Percentiles rank a stretch among this genome's conserved stretches.
These are phyloP conservation scores for Zopfochytrium polystomum DNA, from an alignment of 371 early-diverging fungal species.

Conservation along the genomic window DNA sequence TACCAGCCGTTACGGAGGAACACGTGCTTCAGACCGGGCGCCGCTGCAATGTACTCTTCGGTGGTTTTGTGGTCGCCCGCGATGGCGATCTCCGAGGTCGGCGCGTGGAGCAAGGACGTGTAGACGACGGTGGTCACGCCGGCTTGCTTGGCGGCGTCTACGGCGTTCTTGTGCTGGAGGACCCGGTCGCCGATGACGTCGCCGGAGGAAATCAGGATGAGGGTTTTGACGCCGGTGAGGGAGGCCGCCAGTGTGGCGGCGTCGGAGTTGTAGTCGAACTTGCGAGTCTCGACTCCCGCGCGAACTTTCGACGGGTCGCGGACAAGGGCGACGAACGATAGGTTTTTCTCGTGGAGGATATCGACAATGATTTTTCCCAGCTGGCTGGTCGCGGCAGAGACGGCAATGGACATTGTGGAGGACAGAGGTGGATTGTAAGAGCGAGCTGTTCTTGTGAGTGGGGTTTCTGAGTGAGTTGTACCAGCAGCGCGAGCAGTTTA, in stretches of 20 bases:
- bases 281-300: no score
- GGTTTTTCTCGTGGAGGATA: not conserved
- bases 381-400: conserved; percentile 12
- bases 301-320: conserved; percentile 7
- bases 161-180: no score
- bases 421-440: no score
- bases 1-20: no score
- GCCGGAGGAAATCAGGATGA: conserved; percentile 10
- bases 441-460: no score
- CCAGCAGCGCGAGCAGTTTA: no score
- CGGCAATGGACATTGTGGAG: no score
- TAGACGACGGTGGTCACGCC: no score
- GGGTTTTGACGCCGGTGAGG: conserved; percentile 4
- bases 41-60: conserved; percentile 12
- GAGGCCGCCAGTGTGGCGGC: conserved; percentile 1
- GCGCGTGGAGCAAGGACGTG: conserved; percentile 5
- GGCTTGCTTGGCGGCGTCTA: no score
- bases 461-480: no score
- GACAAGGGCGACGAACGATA: conserved; percentile 14
- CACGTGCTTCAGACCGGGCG: no score
- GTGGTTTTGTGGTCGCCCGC: conserved; percentile 11
- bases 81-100: not conserved
- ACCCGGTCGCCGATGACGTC: not conserved
- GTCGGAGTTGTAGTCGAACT: no score
- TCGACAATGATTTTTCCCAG: conserved; percentile 9